Evolutionary conservation across 208 protist species (phyloP).

Genomic region (Wallacemonas collosoma): DNA sequence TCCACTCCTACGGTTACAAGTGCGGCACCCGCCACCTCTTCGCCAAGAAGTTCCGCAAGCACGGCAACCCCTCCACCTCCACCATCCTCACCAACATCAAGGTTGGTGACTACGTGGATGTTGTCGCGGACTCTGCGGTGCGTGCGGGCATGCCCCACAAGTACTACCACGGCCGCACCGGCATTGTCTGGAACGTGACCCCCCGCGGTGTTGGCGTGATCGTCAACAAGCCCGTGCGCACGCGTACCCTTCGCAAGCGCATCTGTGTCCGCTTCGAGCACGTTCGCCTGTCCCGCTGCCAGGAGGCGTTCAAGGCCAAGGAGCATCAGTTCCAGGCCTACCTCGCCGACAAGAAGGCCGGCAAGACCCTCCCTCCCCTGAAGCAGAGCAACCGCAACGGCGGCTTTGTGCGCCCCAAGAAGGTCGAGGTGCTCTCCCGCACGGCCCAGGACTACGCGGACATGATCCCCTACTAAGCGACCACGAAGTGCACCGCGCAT

Average conservation of each 20-base stretch:
- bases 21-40: constrained; percentile 97
- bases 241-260: constrained; percentile 98
- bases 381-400: constrained; percentile 29
- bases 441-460: constrained; percentile 40
- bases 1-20: constrained; percentile 96
- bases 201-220: constrained; percentile 98
- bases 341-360: constrained; percentile 80
- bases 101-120: constrained; percentile 99
- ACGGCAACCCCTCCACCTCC: constrained; percentile 92
- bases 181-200: constrained; percentile 99
- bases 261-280: constrained; percentile 99
- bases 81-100: constrained; percentile 98
- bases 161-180: constrained; percentile 99
- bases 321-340: constrained; percentile 74
- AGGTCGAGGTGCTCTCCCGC: constrained; percentile 32
- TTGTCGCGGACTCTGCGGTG: constrained; percentile 97
- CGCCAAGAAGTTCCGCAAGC: constrained; percentile 94
- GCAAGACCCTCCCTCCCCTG: constrained; percentile 64
- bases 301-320: constrained; percentile 90
- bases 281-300: constrained; percentile 94
- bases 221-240: constrained; percentile 98
- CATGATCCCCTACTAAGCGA: constrained; percentile 44
- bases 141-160: constrained; percentile 99
- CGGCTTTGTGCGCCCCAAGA: constrained; percentile 35
- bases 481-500: too few relatives aligned